These are phyloP conservation scores for Comarum palustre DNA, from an alignment of 306 rosid genomes.

Conservation along the genomic window DNA sequence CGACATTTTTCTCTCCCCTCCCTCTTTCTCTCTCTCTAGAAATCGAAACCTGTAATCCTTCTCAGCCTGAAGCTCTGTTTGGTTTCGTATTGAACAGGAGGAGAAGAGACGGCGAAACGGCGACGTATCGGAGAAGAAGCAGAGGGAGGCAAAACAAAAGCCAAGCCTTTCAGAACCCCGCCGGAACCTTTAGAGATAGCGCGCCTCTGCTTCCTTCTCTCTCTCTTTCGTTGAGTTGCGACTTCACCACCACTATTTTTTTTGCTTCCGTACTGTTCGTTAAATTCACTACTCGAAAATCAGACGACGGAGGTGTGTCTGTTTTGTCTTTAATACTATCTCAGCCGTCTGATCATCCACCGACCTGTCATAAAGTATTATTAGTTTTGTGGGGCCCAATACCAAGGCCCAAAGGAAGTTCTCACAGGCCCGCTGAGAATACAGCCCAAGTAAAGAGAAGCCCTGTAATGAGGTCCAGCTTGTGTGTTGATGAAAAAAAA, in stretches of 20 bases:
- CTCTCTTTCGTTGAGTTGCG: neutral
- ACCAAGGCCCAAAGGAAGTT: neutral
- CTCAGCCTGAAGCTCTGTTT: neutral
- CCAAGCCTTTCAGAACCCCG: neutral
- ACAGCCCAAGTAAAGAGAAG: too few relatives aligned
- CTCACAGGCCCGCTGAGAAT: too few relatives aligned
- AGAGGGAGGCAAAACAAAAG: neutral
- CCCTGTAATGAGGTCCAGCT: too few relatives aligned
- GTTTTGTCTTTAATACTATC: neutral
- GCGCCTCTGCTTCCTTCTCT: slow-evolving; percentile 4
- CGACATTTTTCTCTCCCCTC: slow-evolving; percentile 59
- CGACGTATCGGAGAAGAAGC: neutral
- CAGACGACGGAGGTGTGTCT: neutral
- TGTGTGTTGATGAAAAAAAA: too few relatives aligned
- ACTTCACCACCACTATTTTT: neutral
- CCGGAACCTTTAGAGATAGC: neutral
- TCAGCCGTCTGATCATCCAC: slow-evolving; percentile 5
- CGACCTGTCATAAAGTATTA: neutral
- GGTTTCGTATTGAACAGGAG: too few relatives aligned
- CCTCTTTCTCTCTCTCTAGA: neutral
- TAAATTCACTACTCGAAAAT: neutral
- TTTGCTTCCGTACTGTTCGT: slow-evolving; percentile 3
- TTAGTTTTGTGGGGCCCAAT: neutral
- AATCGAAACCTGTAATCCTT: neutral
- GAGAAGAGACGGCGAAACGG: neutral